Percentiles rank a stretch among this genome's conserved stretches.
Conservation (phyloP, 1,284 basidiomycete species). For the Neolentinus lepideus region DNA sequence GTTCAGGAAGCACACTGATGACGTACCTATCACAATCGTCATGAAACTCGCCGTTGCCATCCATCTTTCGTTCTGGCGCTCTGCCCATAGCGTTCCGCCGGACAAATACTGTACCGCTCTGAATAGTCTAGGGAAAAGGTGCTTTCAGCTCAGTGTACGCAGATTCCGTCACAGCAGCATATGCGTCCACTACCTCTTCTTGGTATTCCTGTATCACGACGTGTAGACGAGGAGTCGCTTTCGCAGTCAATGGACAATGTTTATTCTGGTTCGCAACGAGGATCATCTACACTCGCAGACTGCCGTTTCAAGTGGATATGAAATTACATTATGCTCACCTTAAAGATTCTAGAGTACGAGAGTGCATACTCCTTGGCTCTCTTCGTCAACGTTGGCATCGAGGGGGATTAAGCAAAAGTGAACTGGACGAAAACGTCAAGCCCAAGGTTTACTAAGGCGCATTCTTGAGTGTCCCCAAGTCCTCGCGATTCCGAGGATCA, state of each 20-base stretch:
- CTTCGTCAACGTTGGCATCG: conserved; percentile 20
- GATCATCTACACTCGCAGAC: conserved; percentile 19
- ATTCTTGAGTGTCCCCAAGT: conserved; percentile 24
- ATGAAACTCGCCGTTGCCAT: conserved; percentile 12
- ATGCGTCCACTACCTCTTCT: conserved; percentile 21
- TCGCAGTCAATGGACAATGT: conserved; percentile 24
- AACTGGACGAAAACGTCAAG: neutral
- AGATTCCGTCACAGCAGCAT: conserved; percentile 8
- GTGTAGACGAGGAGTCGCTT: conserved; percentile 19
- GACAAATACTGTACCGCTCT: conserved; percentile 8
- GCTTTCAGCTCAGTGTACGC: conserved; percentile 6
- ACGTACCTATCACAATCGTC: conserved; percentile 15
- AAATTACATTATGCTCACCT: conserved; percentile 11
- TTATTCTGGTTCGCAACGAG: conserved; percentile 19
- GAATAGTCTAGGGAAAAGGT: conserved; percentile 8
- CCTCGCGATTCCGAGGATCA: conserved; percentile 21
- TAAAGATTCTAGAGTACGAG: conserved; percentile 20
- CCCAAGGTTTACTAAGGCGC: conserved; percentile 21
- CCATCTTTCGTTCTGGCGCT: conserved; percentile 6
- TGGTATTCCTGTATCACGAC: conserved; percentile 17
- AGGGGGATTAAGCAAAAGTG: conserved; percentile 9
- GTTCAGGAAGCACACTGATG: too few relatives aligned
- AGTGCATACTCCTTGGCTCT: conserved; percentile 19
- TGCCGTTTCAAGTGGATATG: neutral
- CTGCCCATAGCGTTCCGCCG: conserved; percentile 7